Base-by-base conservation (phyloP, 306 rosid species). In the Quercus gilva region DNA sequence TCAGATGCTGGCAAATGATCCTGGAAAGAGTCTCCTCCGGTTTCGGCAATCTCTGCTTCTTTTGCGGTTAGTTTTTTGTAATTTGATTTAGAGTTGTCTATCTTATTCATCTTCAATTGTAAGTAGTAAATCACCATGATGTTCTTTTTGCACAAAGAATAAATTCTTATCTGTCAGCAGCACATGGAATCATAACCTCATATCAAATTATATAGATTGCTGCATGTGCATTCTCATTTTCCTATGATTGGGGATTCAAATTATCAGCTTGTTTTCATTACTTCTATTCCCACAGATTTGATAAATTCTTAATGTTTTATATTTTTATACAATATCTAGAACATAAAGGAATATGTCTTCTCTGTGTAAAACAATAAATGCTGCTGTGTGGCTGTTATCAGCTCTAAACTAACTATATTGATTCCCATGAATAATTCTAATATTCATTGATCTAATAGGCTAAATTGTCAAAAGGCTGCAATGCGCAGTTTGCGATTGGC, bases 381-480 rank as follows among this genome's bases (percentile, higher is more conserved):
- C n/a, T 63, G 20, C 63, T n/a, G 41, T 79, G 76, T 73, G 71
- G 57, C 69, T 52, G 33, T 43, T 60, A 72, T 76, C 52, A 28
- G 69, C 58, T 33, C 28, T 67, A 25, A 53, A 60, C 67, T 45
- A 71, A 61, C 55, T 29, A 29, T 67, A 69, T 55, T 51, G 69
- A 55, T 69, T 70, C 35, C 63, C 58, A 58, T 15, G n/a, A 70
- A 25, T 61, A 49, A 19, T 51, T 33, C 82, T 80, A 23, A 75
- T 71, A 14, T 77, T 26, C 37, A 13, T 56, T 59, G 33, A 68
- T 68, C 29, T 74, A 78, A 57, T 73, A 93, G 98, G 89, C 83
- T 93, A 70, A 91, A 91, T 80, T 88, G 94, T 83, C 97, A 93
- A 82, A 93, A 90, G 89, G 92, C 92, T 29, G 98, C 98, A 75